Base-by-base conservation (phyloP, 2,329 filamentous ascomycete species). In the Fusarium brevicatenulatum region DNA sequence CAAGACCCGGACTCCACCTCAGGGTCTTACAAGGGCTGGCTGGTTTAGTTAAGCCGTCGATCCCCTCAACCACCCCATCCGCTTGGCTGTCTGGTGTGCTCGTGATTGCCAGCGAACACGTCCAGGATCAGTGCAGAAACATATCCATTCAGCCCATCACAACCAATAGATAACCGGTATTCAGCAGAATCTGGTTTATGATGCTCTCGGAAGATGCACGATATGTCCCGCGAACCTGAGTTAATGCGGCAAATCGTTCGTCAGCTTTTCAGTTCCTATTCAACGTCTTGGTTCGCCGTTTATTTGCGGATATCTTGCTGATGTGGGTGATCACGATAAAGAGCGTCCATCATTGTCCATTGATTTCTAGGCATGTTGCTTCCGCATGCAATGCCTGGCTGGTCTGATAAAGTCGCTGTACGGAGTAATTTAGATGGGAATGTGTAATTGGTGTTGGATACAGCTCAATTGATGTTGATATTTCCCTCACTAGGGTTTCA, bases 21-120 rank as follows among this genome's bases (percentile, higher is more conserved):
- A 71, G 55, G 63, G 67, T 65, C 68, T 63, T 53, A 52, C 68
- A 68, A 69, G 54, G 72, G 50, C 66, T 46, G 57, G 70, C 56
- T 76, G 70, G 58, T 46, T 63, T 63, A 40, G 61, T 63, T 64
- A 68, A 67, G 42, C 53, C 56, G 72, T 73, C 72, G 74, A 77
- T 76, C 74, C 66, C 61, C 60, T 66, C 67, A 72, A 62, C 52
- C 53, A 61, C 55, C 58, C 64, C 64, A 64, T 71, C 59, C 56
- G 67, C 65, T 68, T 74, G 67, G 67, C 59, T 71, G 65, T 76
- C 69, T 77, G 71, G 36, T 66, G 68, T 69, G 58, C 73, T 75
- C 69, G 73, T 78, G 77, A 78, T 76, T 78, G 77, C 76, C 77
- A 78, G 76, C 77, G 72, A 78, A 78, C 73, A 77, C 75, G 69